These are phyloP conservation scores for Mortierella sp. DNA, from an alignment of 371 early-diverging fungal species.

Conservation along the genomic window DNA sequence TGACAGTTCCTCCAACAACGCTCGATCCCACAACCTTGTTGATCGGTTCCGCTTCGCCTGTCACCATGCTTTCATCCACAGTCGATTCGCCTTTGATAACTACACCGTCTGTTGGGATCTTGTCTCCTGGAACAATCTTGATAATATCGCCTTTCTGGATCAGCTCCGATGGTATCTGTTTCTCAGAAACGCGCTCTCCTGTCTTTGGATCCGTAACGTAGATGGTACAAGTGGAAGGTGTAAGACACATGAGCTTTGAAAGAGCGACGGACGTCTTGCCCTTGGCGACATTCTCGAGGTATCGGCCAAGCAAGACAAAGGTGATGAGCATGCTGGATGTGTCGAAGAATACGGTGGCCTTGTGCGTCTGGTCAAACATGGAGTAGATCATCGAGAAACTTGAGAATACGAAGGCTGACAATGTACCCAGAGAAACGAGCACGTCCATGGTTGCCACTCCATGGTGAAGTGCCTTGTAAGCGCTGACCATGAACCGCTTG, in stretches of 20 bases:
- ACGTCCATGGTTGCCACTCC: conserved; percentile 96
- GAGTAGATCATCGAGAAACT: conserved; percentile 68
- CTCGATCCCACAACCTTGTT: conserved; percentile 71
- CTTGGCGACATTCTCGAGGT: conserved; percentile 94
- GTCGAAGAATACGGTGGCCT: conserved; percentile 86
- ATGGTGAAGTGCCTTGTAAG: conserved; percentile 83
- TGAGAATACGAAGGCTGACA: conserved; percentile 85
- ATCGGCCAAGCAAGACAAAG: conserved; percentile 91
- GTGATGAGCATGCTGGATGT: conserved; percentile 90
- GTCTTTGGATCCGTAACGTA: conserved; percentile 57
- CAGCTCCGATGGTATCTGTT: conserved; percentile 84
- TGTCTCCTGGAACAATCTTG: conserved; percentile 92
- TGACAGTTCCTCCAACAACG: conserved; percentile 95
- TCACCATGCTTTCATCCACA: conserved; percentile 98
- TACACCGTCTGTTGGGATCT: conserved; percentile 93
- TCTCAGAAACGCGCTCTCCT: conserved; percentile 65
- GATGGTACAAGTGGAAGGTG: conserved; percentile 82
- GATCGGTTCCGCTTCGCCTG: conserved; percentile 96
- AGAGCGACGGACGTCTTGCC: conserved; percentile 91
- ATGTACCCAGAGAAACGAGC: conserved; percentile 88
- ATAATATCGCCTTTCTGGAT: conserved; percentile 87
- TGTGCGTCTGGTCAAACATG: conserved; percentile 68
- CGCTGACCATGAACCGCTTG: conserved; percentile 77
- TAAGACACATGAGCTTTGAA: conserved; percentile 85
- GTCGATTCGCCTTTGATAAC: conserved; percentile 84